These are phyloP conservation scores for Paratinospora sagittata DNA, from an alignment of 164 flowering plant genomes.

Conservation along the genomic window DNA sequence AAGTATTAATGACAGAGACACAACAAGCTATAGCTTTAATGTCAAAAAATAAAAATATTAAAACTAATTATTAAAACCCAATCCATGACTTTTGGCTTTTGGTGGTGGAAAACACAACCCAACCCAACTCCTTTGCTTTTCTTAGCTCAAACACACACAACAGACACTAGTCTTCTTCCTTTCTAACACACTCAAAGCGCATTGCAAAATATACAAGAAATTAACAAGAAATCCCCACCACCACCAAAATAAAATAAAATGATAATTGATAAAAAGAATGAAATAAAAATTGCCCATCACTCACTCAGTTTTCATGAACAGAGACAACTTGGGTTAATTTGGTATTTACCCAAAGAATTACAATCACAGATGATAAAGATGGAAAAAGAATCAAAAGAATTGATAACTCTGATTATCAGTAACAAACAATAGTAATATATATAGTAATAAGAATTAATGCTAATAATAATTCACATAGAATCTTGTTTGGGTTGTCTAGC, in stretches of 20 bases:
- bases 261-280: slow-evolving; percentile 33
- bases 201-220: background rate
- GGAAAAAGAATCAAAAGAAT: slow-evolving; percentile 14
- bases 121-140: slow-evolving; percentile 11
- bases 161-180: background rate
- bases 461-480: slow-evolving; percentile 14
- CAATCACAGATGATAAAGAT: too few species aligned
- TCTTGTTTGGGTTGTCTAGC: background rate
- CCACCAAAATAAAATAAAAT: slow-evolving; percentile 22
- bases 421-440: background rate
- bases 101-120: slow-evolving; percentile 29
- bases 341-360: slow-evolving; percentile 6
- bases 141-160: slow-evolving; percentile 13
- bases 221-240: too few species aligned
- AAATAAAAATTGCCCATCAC: slow-evolving; percentile 1
- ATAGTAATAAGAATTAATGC: background rate
- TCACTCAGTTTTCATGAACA: slow-evolving; percentile 25
- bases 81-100: slow-evolving; percentile 38
- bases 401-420: slow-evolving; percentile 6
- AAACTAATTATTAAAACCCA: too few species aligned
- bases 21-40: background rate
- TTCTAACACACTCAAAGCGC: background rate
- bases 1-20: too few species aligned
- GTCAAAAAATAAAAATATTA: slow-evolving; percentile 13
- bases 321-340: slow-evolving; percentile 30